phyloP scores from a whole-genome alignment of 805 yeast genomes.

The Ogataea chonburiensis region DNA sequence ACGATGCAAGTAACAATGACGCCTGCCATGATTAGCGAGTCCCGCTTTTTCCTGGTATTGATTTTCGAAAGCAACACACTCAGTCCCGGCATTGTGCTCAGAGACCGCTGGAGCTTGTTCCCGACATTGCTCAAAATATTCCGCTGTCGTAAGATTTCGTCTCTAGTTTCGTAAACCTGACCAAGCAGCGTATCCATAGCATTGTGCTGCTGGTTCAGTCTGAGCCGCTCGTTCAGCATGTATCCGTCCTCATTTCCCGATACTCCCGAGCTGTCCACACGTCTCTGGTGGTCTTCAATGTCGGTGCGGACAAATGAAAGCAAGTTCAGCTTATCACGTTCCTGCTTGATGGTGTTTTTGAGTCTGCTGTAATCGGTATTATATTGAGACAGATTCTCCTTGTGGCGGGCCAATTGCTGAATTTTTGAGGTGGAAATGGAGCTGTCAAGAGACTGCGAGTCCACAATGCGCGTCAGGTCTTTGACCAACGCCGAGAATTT shows the following conservation, averaged over 20 bases:
- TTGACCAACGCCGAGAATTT: slow-evolving; percentile 52
- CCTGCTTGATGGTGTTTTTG: slow-evolving; percentile 45
- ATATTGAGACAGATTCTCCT: slow-evolving; percentile 72
- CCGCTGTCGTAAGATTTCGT: slow-evolving; percentile 75
- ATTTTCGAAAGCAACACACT: slow-evolving; percentile 73
- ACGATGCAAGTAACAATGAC: slow-evolving; percentile 74
- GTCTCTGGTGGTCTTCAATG: slow-evolving; percentile 61
- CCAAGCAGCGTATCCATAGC: slow-evolving; percentile 76
- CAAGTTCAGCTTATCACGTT: slow-evolving; percentile 72
- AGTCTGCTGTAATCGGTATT: slow-evolving; percentile 60
- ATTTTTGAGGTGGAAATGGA: slow-evolving; percentile 67
- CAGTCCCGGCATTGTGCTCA: slow-evolving; percentile 79
- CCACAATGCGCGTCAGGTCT: slow-evolving; percentile 52
- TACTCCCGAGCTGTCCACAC: slow-evolving; percentile 31
- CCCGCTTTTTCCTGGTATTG: slow-evolving; percentile 85
- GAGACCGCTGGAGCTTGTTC: slow-evolving; percentile 54
- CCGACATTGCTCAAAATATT: slow-evolving; percentile 62
- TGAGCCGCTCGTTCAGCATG: slow-evolving; percentile 69
- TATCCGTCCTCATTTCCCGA: slow-evolving; percentile 40
- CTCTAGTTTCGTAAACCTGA: slow-evolving; percentile 90
- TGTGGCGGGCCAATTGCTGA: slow-evolving; percentile 81
- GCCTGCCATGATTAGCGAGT: slow-evolving; percentile 76
- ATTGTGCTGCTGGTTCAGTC: slow-evolving; percentile 70
- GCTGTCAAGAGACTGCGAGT: slow-evolving; percentile 37
- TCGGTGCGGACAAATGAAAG: slow-evolving; percentile 76